Conservation (phyloP, 2,329 filamentous ascomycete genomes). For the Aphanocladium album region DNA sequence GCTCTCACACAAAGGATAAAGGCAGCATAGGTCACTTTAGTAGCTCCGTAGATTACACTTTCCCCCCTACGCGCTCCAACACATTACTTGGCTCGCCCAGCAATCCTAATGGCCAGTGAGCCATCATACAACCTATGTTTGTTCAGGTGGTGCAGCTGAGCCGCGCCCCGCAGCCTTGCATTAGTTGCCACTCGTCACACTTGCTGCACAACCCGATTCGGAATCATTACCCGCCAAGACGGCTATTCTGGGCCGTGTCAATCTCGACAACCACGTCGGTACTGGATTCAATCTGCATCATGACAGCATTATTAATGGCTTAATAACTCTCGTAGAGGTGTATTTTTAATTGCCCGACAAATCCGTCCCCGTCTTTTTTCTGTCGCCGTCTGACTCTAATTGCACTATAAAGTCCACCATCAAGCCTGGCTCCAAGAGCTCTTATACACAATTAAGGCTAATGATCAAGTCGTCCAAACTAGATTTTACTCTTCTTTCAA, state of each 20-base stretch:
- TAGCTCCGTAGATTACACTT: no score
- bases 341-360: not conserved
- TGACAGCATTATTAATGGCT: not conserved
- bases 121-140: no score
- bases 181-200: no score
- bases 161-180: no score
- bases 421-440: not conserved
- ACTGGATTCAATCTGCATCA: not conserved
- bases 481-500: slow-evolving; percentile 13
- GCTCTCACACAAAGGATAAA: no score
- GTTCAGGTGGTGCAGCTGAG: no score
- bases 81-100: no score
- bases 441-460: not conserved
- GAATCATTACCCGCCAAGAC: not conserved
- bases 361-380: no score
- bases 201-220: not conserved
- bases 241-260: not conserved
- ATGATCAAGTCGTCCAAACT: no score
- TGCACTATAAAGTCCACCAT: not conserved
- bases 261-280: not conserved
- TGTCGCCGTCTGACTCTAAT: not conserved
- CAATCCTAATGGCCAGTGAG: no score
- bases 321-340: not conserved
- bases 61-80: no score
- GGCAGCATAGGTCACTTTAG: no score